These are phyloP conservation scores for Solanum ahanhuiri DNA, from an alignment of 257 asterid species.

Conservation along the genomic window DNA sequence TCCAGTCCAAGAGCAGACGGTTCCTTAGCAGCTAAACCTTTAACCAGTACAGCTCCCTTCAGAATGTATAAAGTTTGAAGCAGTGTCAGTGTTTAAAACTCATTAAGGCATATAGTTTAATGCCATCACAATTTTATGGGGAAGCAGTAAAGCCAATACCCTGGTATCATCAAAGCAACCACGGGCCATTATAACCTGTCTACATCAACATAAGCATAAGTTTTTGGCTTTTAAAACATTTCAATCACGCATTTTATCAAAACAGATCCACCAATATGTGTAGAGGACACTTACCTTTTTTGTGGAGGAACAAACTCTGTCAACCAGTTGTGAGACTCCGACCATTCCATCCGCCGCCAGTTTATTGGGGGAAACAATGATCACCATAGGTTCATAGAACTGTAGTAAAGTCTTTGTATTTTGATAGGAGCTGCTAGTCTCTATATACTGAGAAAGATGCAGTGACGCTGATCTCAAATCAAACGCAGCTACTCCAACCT, in stretches of 20 bases:
- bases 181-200: slow-evolving; percentile 71
- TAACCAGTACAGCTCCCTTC: slow-evolving; percentile 79
- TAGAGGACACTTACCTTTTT: slow-evolving; percentile 41
- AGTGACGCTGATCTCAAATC: slow-evolving; percentile 92
- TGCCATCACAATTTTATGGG: not conserved
- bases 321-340: slow-evolving; percentile 87
- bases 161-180: slow-evolving; percentile 94
- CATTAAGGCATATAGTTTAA: not conserved
- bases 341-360: slow-evolving; percentile 89
- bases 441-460: slow-evolving; percentile 94
- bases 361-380: slow-evolving; percentile 78
- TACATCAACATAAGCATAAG: slow-evolving; percentile 12
- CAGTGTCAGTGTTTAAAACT: slow-evolving; percentile 8
- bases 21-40: slow-evolving; percentile 79
- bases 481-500: slow-evolving; percentile 98
- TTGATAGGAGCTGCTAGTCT: slow-evolving; percentile 88
- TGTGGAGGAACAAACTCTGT: slow-evolving; percentile 55
- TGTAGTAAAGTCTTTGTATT: slow-evolving; percentile 85
- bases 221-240: slow-evolving; percentile 7
- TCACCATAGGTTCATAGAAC: slow-evolving; percentile 81
- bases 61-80: slow-evolving; percentile 17
- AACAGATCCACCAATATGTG: not conserved
- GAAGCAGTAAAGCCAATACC: slow-evolving; percentile 21
- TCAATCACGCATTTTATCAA: not conserved
- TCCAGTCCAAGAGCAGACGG: slow-evolving; percentile 97